phyloP scores from a whole-genome alignment of 2,329 filamentous ascomycete genomes.

The Sclerotinia minor region DNA sequence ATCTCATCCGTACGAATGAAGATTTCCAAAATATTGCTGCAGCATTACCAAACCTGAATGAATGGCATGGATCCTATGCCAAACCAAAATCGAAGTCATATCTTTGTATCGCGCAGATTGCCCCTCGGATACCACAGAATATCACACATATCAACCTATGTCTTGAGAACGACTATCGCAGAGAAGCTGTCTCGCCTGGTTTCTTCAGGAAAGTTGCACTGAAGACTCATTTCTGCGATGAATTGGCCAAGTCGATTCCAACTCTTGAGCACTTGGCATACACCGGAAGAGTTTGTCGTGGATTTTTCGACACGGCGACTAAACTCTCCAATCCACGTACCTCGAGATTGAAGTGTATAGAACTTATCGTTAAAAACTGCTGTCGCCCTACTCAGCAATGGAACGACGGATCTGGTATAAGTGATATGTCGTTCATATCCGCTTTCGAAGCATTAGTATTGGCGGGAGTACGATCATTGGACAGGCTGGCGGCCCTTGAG shows the following conservation, averaged over 20 bases:
- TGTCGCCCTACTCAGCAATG: constrained; percentile 54
- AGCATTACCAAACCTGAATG: constrained; percentile 64
- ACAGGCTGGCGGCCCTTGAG: constrained; percentile 58
- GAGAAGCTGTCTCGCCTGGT: constrained; percentile 60
- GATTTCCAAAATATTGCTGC: constrained; percentile 63
- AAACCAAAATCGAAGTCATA: constrained; percentile 75
- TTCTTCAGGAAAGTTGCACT: constrained; percentile 61
- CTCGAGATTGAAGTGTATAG: constrained; percentile 60
- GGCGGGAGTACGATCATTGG: constrained; percentile 60
- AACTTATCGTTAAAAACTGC: constrained; percentile 73
- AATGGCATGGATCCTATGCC: constrained; percentile 57
- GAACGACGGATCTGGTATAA: constrained; percentile 69
- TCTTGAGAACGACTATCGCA: constrained; percentile 69
- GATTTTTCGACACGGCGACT: constrained; percentile 64
- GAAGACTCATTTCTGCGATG: constrained; percentile 63
- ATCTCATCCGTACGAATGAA: constrained; percentile 62
- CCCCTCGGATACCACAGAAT: constrained; percentile 57
- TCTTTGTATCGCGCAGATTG: constrained; percentile 64
- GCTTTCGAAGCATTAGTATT: constrained; percentile 70
- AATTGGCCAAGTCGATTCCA: constrained; percentile 60
- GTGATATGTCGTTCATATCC: constrained; percentile 69
- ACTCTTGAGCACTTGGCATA: constrained; percentile 68
- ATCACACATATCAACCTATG: constrained; percentile 66
- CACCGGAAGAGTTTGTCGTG: constrained; percentile 69
- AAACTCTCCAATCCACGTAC: constrained; percentile 50